Base-by-base conservation (phyloP, 306 rosid genomes). In the Ormosia emarginata region DNA sequence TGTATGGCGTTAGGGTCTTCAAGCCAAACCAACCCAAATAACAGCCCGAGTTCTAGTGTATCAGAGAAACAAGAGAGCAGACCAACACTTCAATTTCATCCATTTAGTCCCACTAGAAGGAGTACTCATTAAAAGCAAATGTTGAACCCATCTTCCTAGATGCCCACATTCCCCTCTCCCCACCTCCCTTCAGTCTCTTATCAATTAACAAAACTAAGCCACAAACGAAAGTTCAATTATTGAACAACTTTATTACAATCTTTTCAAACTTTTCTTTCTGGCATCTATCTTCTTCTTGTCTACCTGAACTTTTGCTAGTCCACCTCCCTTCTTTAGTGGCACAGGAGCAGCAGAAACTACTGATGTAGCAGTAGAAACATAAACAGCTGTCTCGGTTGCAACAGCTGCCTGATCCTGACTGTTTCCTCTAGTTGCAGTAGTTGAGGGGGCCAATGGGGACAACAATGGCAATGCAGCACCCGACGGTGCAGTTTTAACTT, bases 281-380 rank as follows among this genome's bases (percentile, higher is more conserved):
- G 97, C 98, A 78, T 95, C 99, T 18, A 92, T 77, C 85, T 92
- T 95, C 93, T 95, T 95, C 92, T 93, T 95, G 85, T 91, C 98
- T 39, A 87, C 91, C 70, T 87, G 96, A 71, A 86, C 90, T 84
- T 92, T 95, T 40, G 88, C 62, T 53, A 70, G 79, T 46, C 84
- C 93, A 55, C 76, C 84, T 84, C 87, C 97, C 86, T 87, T 93
- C 88, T 83, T 95, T 50, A 69, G 88, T 1, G 83, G 79, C 1
- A 70, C 74, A 13, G 70, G 40, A 79, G 81, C 59, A 61, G 83
- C 81, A 9, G 90, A 43, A 33, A 81, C 85, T 4, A 75, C 85
- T 0, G 80, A 18, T 7, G 88, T 74, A 8, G 85, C 80, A 40
- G 82, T 13, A 9, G 90, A 76, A 53, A 86, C 80, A 61, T 91